phyloP scores from a whole-genome alignment of 768 basidiomycete genomes.

The Hygrocybe coccinea region DNA sequence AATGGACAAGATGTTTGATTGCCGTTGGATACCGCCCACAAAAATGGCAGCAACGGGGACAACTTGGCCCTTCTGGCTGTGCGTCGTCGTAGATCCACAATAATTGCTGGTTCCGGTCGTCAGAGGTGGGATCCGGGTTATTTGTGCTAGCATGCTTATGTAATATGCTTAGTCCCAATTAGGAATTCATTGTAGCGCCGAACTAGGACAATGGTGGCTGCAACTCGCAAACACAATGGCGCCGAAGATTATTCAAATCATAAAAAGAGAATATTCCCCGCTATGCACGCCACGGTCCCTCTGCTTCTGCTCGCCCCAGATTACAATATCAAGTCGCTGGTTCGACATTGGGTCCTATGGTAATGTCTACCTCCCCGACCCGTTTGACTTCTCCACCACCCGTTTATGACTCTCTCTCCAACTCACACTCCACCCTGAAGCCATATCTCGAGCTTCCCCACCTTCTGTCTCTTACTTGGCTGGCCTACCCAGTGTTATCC shows the following conservation, averaged over 20 bases:
- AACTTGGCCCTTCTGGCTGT: no score
- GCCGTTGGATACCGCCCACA: no score
- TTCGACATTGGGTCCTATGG: slow-evolving; percentile 36
- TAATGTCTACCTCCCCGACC: slow-evolving; percentile 17
- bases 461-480: slow-evolving; percentile 82
- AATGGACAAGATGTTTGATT: no score
- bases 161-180: no score
- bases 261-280: neutral
- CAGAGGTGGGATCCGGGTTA: no score
- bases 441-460: slow-evolving; percentile 83
- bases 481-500: slow-evolving; percentile 87
- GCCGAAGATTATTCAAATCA: neutral
- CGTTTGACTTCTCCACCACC: slow-evolving; percentile 47
- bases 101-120: no score
- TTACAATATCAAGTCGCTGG: slow-evolving; percentile 42
- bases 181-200: no score
- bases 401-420: slow-evolving; percentile 50
- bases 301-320: neutral
- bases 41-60: no score
- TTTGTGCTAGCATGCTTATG: no score
- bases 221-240: neutral
- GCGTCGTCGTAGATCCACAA: no score
- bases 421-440: slow-evolving; percentile 48
- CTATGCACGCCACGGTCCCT: neutral
- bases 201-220: no score